Conservation (phyloP, 1,139 yeast species). For the Blastobotrys persicus region DNA sequence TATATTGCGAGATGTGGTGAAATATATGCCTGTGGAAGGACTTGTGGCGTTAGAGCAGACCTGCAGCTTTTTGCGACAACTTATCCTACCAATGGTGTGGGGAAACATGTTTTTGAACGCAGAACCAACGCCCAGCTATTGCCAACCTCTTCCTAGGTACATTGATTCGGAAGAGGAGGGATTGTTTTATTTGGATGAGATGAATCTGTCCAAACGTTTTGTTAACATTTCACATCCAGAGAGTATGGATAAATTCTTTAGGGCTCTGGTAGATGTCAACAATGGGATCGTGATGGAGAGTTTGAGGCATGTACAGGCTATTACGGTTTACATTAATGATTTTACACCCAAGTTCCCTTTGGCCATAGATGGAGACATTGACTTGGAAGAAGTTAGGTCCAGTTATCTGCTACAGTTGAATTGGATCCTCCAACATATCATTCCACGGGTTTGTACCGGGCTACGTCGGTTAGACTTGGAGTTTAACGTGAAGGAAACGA, state of each 20-base stretch:
- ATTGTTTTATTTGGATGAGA: conserved; percentile 6
- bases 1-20: not conserved
- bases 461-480: not conserved
- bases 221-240: conserved; percentile 1
- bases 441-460: not conserved
- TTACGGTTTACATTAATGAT: not conserved
- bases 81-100: not conserved
- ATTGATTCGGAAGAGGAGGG: conserved; percentile 5
- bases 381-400: not conserved
- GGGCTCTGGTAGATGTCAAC: not conserved
- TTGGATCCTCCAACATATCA: conserved; percentile 4
- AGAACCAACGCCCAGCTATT: conserved; percentile 7
- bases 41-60: conserved; percentile 4
- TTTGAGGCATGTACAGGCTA: not conserved
- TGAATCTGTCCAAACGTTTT: conserved; percentile 3
- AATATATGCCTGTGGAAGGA: conserved; percentile 1
- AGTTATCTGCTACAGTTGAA: not conserved
- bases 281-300: not conserved
- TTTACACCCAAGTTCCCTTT: not conserved
- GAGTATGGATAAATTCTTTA: conserved; percentile 5
- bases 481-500: not conserved
- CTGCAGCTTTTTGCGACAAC: not conserved
- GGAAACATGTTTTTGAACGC: conserved; percentile 4
- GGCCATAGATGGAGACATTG: not conserved
- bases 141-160: conserved; percentile 3